These are phyloP conservation scores for Ceratocystis ficicola DNA, from an alignment of 2,329 filamentous ascomycete species.

Conservation along the genomic window DNA sequence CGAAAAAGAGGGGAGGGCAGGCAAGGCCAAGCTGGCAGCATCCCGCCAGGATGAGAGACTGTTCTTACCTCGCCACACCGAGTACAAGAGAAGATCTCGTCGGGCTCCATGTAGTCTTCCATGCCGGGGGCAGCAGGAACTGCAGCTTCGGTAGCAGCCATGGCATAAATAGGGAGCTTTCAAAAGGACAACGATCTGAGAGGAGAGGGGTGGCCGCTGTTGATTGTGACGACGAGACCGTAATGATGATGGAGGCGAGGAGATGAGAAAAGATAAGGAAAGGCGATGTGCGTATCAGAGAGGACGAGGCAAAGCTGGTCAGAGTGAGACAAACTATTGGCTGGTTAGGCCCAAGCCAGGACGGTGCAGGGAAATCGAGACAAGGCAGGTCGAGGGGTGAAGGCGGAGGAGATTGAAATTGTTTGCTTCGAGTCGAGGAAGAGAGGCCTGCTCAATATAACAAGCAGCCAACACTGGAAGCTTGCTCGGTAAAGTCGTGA, in stretches of 20 bases:
- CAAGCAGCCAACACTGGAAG: no score
- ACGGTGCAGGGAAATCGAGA: not conserved
- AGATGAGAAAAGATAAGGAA: not conserved
- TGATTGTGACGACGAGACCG: not conserved
- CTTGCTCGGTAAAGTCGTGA: no score
- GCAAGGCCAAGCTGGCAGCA: slow-evolving; percentile 9
- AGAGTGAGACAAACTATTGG: not conserved
- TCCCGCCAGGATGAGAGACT: slow-evolving; percentile 16
- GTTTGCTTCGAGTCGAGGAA: not conserved
- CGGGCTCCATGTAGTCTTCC: slow-evolving; percentile 54
- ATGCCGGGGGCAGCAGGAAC: slow-evolving; percentile 34
- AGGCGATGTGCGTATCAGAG: not conserved
- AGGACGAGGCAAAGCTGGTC: not conserved
- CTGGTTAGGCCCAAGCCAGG: not conserved
- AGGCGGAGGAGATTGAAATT: not conserved
- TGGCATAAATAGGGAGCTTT: not conserved
- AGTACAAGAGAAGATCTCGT: slow-evolving; percentile 82
- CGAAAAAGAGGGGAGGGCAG: not conserved
- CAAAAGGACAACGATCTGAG: not conserved
- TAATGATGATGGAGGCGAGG: not conserved
- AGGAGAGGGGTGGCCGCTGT: not conserved
- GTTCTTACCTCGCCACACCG: slow-evolving; percentile 72
- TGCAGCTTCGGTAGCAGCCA: slow-evolving; percentile 3
- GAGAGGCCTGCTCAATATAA: no score
- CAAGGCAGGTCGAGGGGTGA: no score